Evolutionary conservation across 257 asterid genomes (phyloP).

Genomic region (Thymus quinquecostatus): DNA sequence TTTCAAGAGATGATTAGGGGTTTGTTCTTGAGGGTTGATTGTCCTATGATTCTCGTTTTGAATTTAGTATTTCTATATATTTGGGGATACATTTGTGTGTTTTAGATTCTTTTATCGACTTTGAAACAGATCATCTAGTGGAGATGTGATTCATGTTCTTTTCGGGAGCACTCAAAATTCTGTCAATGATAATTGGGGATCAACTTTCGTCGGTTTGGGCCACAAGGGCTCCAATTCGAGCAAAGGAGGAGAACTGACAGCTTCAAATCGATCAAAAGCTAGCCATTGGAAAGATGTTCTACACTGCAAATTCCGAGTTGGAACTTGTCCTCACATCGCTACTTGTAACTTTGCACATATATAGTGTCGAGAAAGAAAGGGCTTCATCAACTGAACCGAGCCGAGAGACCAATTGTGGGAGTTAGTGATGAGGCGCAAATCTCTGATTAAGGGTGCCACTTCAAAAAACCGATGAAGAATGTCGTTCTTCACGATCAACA

Average conservation of each 20-base stretch:
- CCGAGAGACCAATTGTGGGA: conserved; percentile 69
- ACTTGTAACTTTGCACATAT: conserved; percentile 73
- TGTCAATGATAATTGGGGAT: conserved; percentile 59
- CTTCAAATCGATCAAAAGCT: conserved; percentile 56
- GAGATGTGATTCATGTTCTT: conserved; percentile 59
- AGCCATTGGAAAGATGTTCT: conserved; percentile 76
- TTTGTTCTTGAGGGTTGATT: conserved; percentile 11
- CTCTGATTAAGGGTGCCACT: conserved; percentile 71
- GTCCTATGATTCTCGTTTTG: too few relatives aligned
- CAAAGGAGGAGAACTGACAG: conserved; percentile 45
- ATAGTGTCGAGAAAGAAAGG: conserved; percentile 56
- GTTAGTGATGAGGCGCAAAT: conserved; percentile 67
- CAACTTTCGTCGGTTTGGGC: conserved; percentile 62
- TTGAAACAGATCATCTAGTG: conserved; percentile 49
- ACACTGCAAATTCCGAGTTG: conserved; percentile 73
- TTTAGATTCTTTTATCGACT: neutral
- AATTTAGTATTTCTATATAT: conserved; percentile 16
- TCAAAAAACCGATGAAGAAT: conserved; percentile 80
- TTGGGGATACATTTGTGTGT: conserved; percentile 26
- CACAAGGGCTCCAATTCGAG: conserved; percentile 53
- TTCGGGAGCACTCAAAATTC: conserved; percentile 43
- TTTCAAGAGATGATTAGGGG: neutral
- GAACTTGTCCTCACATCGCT: conserved; percentile 72
- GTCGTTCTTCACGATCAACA: conserved; percentile 85
- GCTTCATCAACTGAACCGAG: conserved; percentile 36